phyloP scores from a whole-genome alignment of 1,284 basidiomycete species.

The Trichosporon sp. region DNA sequence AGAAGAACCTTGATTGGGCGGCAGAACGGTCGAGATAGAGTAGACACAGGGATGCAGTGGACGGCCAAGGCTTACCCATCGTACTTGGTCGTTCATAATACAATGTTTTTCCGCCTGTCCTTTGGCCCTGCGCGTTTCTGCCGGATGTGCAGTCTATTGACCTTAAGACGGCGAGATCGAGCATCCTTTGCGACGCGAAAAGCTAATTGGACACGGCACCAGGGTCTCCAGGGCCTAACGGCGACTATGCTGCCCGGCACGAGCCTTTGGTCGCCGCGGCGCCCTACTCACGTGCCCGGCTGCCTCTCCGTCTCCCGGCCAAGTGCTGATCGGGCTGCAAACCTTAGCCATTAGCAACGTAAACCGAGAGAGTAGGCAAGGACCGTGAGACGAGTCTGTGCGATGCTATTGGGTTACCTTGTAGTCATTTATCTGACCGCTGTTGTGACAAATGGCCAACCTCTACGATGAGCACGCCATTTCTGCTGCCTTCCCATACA shows the following conservation, averaged over 20 bases:
- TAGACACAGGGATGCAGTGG: neutral
- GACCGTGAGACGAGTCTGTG: neutral
- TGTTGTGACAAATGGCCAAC: slow-evolving; percentile 6
- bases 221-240: neutral
- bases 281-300: slow-evolving; percentile 15
- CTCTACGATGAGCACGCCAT: neutral
- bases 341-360: neutral
- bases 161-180: neutral
- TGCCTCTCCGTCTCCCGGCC: neutral
- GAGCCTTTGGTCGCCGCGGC: neutral
- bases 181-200: neutral
- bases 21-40: neutral
- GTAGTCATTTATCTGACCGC: neutral
- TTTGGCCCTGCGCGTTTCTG: neutral
- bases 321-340: neutral
- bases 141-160: slow-evolving; percentile 6
- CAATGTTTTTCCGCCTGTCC: neutral
- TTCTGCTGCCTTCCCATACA: neutral
- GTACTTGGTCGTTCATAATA: neutral
- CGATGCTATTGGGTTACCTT: neutral
- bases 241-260: slow-evolving; percentile 12
- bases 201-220: neutral
- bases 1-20: neutral
- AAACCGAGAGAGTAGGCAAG: neutral
- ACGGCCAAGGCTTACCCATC: neutral